Percentiles rank a stretch among this genome's conserved stretches.
Conservation (phyloP, 2,329 filamentous ascomycete genomes). For the Pyrenophora teres region DNA sequence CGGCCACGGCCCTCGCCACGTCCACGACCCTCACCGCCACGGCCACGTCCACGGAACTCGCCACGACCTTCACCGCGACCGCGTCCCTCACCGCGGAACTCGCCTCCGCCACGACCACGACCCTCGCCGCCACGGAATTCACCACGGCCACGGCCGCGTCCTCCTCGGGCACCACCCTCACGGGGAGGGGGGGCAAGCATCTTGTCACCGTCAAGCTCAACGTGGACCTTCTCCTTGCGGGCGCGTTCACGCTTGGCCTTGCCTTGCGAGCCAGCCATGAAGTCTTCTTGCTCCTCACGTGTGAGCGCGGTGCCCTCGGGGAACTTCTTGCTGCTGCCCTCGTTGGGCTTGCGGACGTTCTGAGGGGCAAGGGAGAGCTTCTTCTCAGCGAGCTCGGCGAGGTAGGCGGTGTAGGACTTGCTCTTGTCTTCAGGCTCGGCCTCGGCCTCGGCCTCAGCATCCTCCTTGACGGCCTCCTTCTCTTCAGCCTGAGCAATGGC, state of each 20-base stretch:
- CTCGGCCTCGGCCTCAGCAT: conserved; percentile 50
- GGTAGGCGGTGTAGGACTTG: conserved; percentile 88
- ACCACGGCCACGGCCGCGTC: conserved; percentile 56
- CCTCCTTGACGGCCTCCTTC: conserved; percentile 61
- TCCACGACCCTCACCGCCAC: conserved; percentile 52
- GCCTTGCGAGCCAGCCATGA: conserved; percentile 73
- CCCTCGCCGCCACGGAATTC: conserved; percentile 61
- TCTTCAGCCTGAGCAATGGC: conserved; percentile 84
- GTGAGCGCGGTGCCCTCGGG: conserved; percentile 73
- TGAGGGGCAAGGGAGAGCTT: conserved; percentile 71
- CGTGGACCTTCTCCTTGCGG: conserved; percentile 86
- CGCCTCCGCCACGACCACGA: conserved; percentile 57
- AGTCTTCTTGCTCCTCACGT: conserved; percentile 67
- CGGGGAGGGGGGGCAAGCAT: conserved; percentile 59
- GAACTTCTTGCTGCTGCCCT: conserved; percentile 95
- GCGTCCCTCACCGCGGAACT: conserved; percentile 48
- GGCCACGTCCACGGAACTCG: conserved; percentile 52
- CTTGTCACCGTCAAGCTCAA: conserved; percentile 82
- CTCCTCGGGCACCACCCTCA: conserved; percentile 54
- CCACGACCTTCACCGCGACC: conserved; percentile 57
- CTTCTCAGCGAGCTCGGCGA: conserved; percentile 76
- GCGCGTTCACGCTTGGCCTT: conserved; percentile 84
- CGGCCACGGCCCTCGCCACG: conserved; percentile 54
- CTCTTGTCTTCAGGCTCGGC: conserved; percentile 77
- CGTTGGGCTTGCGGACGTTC: conserved; percentile 86